A percentile compares a stretch with the other conserved stretches of the same genome.
These are phyloP conservation scores for Alternaria gaisen DNA, from an alignment of 2,329 filamentous ascomycete genomes.

Conservation along the genomic window DNA sequence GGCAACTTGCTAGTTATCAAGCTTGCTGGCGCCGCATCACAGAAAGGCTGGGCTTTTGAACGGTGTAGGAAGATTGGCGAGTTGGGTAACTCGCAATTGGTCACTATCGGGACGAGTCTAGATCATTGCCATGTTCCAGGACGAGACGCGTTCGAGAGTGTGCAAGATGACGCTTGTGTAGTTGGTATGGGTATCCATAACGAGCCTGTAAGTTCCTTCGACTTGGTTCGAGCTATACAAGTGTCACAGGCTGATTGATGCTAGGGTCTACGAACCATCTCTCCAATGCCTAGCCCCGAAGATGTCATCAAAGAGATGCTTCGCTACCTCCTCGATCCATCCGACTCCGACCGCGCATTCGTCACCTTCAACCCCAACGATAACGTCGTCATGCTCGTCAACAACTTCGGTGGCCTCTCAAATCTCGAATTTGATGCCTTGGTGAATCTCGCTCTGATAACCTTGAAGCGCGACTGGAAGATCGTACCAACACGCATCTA, in stretches of 20 bases:
- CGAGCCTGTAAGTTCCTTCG: constrained; percentile 52
- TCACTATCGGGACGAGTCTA: constrained; percentile 61
- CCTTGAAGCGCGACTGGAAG: constrained; percentile 58
- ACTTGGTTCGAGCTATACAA: neutral
- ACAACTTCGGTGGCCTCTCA: constrained; percentile 61
- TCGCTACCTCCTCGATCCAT: constrained; percentile 58
- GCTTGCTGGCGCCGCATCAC: constrained; percentile 57
- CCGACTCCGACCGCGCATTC: constrained; percentile 60
- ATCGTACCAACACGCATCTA: constrained; percentile 60
- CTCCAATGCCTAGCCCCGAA: constrained; percentile 59
- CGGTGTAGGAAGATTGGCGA: constrained; percentile 56
- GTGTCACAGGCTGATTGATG: neutral
- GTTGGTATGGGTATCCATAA: constrained; percentile 63
- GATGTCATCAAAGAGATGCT: constrained; percentile 60
- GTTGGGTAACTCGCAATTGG: constrained; percentile 56
- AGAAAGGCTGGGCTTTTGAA: constrained; percentile 57
- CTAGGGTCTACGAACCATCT: constrained; percentile 56
- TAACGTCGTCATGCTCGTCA: constrained; percentile 58
- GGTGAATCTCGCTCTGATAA: constrained; percentile 53
- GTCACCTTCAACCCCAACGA: constrained; percentile 58
- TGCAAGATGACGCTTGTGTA: constrained; percentile 52
- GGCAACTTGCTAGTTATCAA: constrained; percentile 62
- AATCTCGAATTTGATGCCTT: constrained; percentile 60
- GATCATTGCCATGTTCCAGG: constrained; percentile 65
- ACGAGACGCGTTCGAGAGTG: constrained; percentile 59